A percentile compares a stretch with the other conserved stretches of the same genome.
Evolutionary conservation across 2,329 filamentous ascomycete genomes (phyloP).

Genomic region (Ascosphaera acerosa): DNA sequence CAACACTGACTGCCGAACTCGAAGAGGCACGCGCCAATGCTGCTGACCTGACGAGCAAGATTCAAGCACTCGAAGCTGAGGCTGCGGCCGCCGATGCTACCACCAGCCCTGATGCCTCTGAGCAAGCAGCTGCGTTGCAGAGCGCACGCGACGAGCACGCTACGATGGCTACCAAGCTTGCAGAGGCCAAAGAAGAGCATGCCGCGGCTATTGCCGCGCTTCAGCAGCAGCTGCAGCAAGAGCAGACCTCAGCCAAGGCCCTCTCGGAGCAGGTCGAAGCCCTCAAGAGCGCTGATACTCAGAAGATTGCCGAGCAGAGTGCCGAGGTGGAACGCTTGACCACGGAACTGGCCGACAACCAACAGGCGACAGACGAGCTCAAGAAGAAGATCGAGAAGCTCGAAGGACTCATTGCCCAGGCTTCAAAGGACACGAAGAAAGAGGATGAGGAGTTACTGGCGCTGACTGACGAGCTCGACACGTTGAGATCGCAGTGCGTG

Average conservation of each 20-base stretch:
- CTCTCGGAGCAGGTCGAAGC: constrained; percentile 11
- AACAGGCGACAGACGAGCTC: constrained; percentile 8
- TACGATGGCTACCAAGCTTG: constrained; percentile 8
- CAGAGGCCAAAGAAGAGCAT: constrained; percentile 13
- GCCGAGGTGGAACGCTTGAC: constrained; percentile 12
- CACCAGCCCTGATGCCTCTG: constrained; percentile 13
- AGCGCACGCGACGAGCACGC: constrained; percentile 15
- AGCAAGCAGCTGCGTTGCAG: constrained; percentile 15
- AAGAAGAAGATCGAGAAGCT: constrained; percentile 11
- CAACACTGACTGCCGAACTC: constrained; percentile 10
- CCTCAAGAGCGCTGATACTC: neutral
- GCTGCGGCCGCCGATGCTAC: constrained; percentile 3
- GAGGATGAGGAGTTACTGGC: constrained; percentile 11
- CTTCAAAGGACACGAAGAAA: constrained; percentile 9
- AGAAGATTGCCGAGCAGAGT: constrained; percentile 8
- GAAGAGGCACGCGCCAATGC: constrained; percentile 9
- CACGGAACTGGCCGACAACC: constrained; percentile 10
- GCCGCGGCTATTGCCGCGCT: neutral
- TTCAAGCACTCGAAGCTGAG: constrained; percentile 3
- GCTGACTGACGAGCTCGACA: neutral
- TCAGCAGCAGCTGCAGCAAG: constrained; percentile 8
- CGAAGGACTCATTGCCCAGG: constrained; percentile 12
- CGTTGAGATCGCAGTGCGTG: neutral
- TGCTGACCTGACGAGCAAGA: constrained; percentile 6
- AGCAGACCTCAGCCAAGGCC: constrained; percentile 11